phyloP scores from a whole-genome alignment of 2,329 filamentous ascomycete species.

The Trichoderma sp. region DNA sequence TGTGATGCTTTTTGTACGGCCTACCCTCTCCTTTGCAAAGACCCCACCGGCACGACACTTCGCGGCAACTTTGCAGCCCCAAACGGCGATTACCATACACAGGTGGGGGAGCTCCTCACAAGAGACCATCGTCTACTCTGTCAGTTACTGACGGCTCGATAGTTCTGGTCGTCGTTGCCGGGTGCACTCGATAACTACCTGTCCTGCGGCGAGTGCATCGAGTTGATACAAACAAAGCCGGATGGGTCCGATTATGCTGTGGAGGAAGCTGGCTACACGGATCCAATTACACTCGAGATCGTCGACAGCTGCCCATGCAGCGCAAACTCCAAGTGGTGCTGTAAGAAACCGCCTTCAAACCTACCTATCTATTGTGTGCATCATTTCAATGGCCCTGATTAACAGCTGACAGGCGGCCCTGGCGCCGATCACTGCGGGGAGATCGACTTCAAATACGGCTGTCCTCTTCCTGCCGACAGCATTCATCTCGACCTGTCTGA shows the following conservation, averaged over 20 bases:
- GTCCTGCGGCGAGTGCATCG: conserved; percentile 22
- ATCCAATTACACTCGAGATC: conserved; percentile 16
- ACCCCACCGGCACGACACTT: conserved; percentile 13
- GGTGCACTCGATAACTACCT: conserved; percentile 17
- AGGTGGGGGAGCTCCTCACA: not conserved
- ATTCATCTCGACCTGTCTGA: conserved; percentile 23
- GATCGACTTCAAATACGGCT: conserved; percentile 20
- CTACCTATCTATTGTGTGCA: no score
- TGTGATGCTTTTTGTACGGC: conserved; percentile 23
- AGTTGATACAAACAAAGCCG: conserved; percentile 10
- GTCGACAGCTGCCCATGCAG: conserved; percentile 23
- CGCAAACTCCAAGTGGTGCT: conserved; percentile 25
- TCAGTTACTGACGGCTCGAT: not conserved
- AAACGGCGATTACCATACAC: conserved; percentile 17
- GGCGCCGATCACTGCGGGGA: conserved; percentile 21
- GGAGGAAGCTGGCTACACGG: conserved; percentile 15
- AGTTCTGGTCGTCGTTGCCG: conserved; percentile 17
- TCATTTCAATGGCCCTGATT: not conserved
- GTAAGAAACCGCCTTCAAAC: not conserved
- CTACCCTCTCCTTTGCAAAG: conserved; percentile 20
- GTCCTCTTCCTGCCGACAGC: conserved; percentile 18
- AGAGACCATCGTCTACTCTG: no score
- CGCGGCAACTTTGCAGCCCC: conserved; percentile 23
- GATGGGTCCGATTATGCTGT: conserved; percentile 18
- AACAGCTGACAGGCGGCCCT: conserved; percentile 12